Evolutionary conservation across 129 eudicot genomes (phyloP), one percentile per base, ranked within the genome.

Genomic region (Oenanthe sinensis): DNA sequence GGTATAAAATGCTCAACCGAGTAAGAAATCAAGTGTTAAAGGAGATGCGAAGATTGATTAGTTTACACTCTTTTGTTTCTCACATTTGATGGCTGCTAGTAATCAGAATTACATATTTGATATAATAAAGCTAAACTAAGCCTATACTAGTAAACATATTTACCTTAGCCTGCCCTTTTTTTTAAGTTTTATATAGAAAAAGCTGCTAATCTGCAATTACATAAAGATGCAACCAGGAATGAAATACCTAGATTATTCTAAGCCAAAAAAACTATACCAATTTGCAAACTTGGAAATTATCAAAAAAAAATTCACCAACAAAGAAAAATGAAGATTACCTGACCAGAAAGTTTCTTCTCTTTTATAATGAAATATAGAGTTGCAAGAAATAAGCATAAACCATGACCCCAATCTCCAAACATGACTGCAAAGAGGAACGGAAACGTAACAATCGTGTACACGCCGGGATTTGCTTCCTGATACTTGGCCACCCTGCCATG

Each of bases 371-470:
- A 91, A 84, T 81, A 79, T 78, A 89, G 73, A 52, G 98, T 87
- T n/a, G 91, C 95, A 83, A 93, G 86, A 79, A 93, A 84, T 89
- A 93, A 86, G 81, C 98, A 93, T 83, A 93, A 86, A 8, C 98
- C 98, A 85, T 93, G 98, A 50, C 98, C 98, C 98, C 98, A 93
- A 85, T 93, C 98, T 82, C 98, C 98, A 87, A 93, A 93, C 98
- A 93, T 93, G 50, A 93, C 92, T 75, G 98, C 98, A 89, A 93
- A 93, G 47, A 93, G 84, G 84, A 93, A 93, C 1, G 98, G 98
- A 82, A 93, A 93, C 28, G 97, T 93, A 72, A 93, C 86, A 77
- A 91, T 84, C 28, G 95, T 90, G 91, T 70, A 91, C 20, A 93
- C 95, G 62, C 88, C 93, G 44, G 98, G 98, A 78, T 93, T 93